Evolutionary conservation across 164 flowering plant genomes (phyloP), one percentile per base, ranked within the genome.

Genomic region (Platanus orientalis): DNA sequence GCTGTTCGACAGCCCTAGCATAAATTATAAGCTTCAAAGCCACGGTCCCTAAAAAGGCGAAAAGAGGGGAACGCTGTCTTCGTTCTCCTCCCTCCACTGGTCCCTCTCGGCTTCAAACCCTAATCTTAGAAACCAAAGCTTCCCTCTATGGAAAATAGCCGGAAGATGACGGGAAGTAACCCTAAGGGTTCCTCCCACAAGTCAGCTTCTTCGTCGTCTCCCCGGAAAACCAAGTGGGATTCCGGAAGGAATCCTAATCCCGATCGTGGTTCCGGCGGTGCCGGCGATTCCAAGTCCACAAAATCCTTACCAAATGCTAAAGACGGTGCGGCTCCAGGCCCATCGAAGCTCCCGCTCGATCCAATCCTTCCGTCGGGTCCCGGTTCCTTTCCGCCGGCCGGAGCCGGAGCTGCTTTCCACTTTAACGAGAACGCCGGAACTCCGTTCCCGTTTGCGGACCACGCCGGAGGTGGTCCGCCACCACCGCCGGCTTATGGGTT

Each of bases 401-500:
- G 62, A 11, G 51, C 61, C 20, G 62, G 42, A 36, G 42, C 42
- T 36, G 13, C 42, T 36, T 36, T 36, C 36, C 36, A 32, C 36
- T 32, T 32, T 4, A 4, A 4, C 4, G 36, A 32, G 36, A 4
- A 64, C 25, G 19, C 56, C n/a, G 56, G 56, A 10, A 14, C 29
- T 26, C 30, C 13, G 19, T 16, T 32, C 27, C 64, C 61, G 6
- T 76, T 79, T 29, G 74, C 79, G 21, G 82, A 79, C 61, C 81
- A 78, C 6, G 65, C 69, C 6, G 74, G 62, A 2, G 57, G 71
- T 1, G 80, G 73, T 30, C 78, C 80, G 0, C 84, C 42, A 7
- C 42, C 88, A 1, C 83, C 77, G 5, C 92, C 94, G 0, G 45
- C 84, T 0, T 93, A 90, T 34, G 97, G 91, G 11, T 87, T 93